Base-by-base conservation (phyloP, 345 rosid genomes). In the Brassica nigra region DNA sequence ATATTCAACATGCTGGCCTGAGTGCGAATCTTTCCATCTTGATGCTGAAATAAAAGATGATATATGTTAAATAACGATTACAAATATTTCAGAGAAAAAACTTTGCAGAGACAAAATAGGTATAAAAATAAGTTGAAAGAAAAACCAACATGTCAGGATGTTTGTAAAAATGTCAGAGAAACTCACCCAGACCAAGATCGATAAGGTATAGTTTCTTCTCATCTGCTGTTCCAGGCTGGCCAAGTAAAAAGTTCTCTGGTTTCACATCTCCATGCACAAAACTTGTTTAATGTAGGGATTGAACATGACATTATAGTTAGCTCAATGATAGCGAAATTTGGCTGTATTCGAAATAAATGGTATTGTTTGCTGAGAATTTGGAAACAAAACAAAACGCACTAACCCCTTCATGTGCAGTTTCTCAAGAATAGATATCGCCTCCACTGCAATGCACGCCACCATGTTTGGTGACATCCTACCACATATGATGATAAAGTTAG, bases 181-280 rank as follows among this genome's bases (percentile, higher is more conserved):
- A 79, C 84, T 80, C 84, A 93, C 98, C 98, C 76, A 93, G 85
- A 75, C 98, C 98, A 84, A 93, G 97, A 85, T 93, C 98, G 74
- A 93, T 87, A 78, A 93, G 92, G 84, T 87, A 93, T 10, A 93
- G 81, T 84, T 91, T 93, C 85, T 91, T 93, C 83, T 90, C 97
- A 42, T 87, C 91, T 49, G 89, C 79, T 33, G 94, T 68, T 83
- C 98, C 98, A 70, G 98, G 93, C 62, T 79, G 97, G 77, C 98
- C 98, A 73, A 93, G 93, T 76, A 93, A 82, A 83, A 93, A 90
- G 74, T 93, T 93, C 80, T 93, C 98, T 14, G 98, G 98, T 80
- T 93, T 93, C 77, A 93, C 97, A 76, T 93, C 97, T 65, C 98
- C 98, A 85, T 93, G 97, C 78, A 93, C 95, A 87, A 90, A 93